Percentiles rank a stretch among this genome's conserved stretches.
These are phyloP conservation scores for Perkinsus marinus DNA, from an alignment of 169 alveolate genomes.

Conservation along the genomic window DNA sequence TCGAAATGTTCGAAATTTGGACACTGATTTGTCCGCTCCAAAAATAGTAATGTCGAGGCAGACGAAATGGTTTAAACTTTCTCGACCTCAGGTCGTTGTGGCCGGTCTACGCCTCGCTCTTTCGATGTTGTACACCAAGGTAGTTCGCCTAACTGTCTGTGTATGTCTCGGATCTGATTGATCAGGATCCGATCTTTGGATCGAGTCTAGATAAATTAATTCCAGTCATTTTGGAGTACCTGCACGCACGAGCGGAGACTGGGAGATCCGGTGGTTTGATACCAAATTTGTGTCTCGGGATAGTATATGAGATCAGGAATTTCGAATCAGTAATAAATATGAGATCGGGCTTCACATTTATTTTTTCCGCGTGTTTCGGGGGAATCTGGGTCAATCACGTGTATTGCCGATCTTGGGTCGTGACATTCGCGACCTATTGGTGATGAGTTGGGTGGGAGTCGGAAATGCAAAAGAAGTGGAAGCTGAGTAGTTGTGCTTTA, in stretches of 20 bases:
- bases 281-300: neutral
- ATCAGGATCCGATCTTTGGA: neutral
- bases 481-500: too few species aligned
- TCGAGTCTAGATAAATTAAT: neutral
- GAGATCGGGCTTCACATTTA: neutral
- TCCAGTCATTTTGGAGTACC: neutral
- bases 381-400: too few species aligned
- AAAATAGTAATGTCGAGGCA: neutral
- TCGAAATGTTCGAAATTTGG: neutral
- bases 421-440: too few species aligned
- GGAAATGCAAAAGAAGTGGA: too few species aligned
- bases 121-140: neutral
- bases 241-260: neutral
- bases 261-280: neutral
- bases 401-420: too few species aligned
- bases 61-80: neutral
- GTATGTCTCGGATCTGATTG: too few species aligned
- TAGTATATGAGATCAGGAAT: neutral
- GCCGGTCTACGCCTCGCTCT: neutral
- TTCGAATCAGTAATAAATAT: neutral
- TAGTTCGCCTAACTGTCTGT: neutral
- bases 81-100: neutral
- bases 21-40: neutral
- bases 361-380: neutral
- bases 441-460: too few species aligned